Base-by-base conservation (phyloP, 148 eudicot species). In the Amaranthus palmeri region DNA sequence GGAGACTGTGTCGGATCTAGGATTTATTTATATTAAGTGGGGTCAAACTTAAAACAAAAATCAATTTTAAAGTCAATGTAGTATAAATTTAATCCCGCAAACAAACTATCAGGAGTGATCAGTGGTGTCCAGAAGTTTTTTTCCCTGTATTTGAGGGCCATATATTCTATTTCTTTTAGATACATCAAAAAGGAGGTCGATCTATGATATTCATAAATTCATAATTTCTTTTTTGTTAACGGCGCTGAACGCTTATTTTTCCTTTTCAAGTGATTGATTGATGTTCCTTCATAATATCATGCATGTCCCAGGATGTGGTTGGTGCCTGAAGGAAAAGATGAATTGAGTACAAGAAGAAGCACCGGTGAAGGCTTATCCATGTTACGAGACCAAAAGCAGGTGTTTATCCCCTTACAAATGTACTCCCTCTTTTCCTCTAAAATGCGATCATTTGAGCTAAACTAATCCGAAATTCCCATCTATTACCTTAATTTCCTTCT, bases 271-370 rank as follows among this genome's bases (percentile, higher is more conserved):
- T 4, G 11, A 6, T 11, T 54, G 9, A 70, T 62, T 14, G 44
- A 52, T 14, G 53, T 48, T 59, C 40, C 25, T 5, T 13, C 25
- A 15, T 55, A 51, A 72, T 5, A 15, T 54, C 5, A 4, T 13
- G 42, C 53, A 3, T 74, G 52, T 65, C 46, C 49, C 75, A 79
- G 82, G 61, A 59, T 74, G 51, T 74, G 82, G 82, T 45, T 68
- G 44, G 25, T 65, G 41, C 78, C 82, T 40, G 78, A 74, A 52
- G 82, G 44, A 50, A 70, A 79, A 10, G 78, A 64, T 51, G 61
- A 10, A 12, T 25, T 53, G 17, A 79, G 63, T 45, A 52, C 63
- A 65, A 46, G 10, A 49, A 60, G 18, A 40, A 56, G 41, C 42
- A 65, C 25, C 25, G 57, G 60, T 54, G 59, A 15, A 18, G 44